These are phyloP conservation scores for Magnolia sinica DNA, from an alignment of 164 flowering plant genomes.

Conservation along the genomic window DNA sequence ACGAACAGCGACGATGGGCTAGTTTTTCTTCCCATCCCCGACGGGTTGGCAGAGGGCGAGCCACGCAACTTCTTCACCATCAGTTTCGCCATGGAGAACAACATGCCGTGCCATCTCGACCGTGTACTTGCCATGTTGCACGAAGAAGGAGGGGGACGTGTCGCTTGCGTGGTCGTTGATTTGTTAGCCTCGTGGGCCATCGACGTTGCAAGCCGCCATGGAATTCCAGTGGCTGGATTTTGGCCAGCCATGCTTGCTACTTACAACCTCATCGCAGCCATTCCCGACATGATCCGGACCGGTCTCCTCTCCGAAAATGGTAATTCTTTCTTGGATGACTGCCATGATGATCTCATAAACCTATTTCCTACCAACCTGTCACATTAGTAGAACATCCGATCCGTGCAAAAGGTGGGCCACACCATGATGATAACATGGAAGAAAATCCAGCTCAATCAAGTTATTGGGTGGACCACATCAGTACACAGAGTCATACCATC, in stretches of 20 bases:
- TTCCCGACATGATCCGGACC: slow-evolving; percentile 47
- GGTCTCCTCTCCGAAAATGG: slow-evolving; percentile 62
- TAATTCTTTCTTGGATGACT: slow-evolving; percentile 1
- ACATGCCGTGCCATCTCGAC: slow-evolving; percentile 57
- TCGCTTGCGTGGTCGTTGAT: slow-evolving; percentile 58
- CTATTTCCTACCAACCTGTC: background rate
- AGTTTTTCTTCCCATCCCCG: slow-evolving; percentile 36
- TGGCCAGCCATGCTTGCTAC: slow-evolving; percentile 90
- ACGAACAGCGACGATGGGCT: slow-evolving; percentile 14
- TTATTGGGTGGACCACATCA: too few relatives aligned
- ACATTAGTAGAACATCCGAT: too few relatives aligned
- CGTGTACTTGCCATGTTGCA: slow-evolving; percentile 20
- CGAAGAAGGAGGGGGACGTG: slow-evolving; percentile 18
- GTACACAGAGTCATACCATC: too few relatives aligned
- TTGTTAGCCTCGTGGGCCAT: slow-evolving; percentile 77
- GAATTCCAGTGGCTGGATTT: slow-evolving; percentile 58
- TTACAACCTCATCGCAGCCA: slow-evolving; percentile 49
- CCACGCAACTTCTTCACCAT: slow-evolving; percentile 54
- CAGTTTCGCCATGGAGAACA: slow-evolving; percentile 56
- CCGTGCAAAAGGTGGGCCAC: too few relatives aligned
- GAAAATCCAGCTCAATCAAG: too few relatives aligned
- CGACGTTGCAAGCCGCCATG: slow-evolving; percentile 38
- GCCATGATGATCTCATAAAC: too few relatives aligned
- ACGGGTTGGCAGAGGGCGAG: slow-evolving; percentile 31
- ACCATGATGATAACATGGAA: too few relatives aligned